Base-by-base conservation (phyloP, 1,284 basidiomycete species). In the Ceratobasidium sp. region DNA sequence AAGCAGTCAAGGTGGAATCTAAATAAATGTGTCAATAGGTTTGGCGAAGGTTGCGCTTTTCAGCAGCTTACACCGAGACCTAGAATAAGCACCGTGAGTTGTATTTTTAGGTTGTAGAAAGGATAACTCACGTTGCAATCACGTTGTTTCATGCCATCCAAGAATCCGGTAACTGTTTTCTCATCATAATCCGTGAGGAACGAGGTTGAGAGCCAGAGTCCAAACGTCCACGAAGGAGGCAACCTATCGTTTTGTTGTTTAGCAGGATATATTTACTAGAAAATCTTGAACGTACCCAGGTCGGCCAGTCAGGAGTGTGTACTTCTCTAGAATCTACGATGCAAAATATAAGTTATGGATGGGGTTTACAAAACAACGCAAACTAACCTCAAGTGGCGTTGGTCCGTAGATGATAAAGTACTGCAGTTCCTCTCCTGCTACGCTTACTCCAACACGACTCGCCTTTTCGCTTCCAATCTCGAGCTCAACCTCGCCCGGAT, bases 401-500 rank as follows among this genome's bases (percentile, higher is more conserved):
- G 87, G 86, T 31, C 90, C 90, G 79, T 91, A 89, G 77, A 93
- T 92, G 77, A 93, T 81, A 81, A 90, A 92, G 79, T 90, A 91
- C 82, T 92, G 91, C 76, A 93, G 81, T 63, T 84, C 86, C 78
- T 88, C 89, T 47, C 88, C 90, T 13, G 88, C 88, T 26, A 92
- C 88, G 75, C 89, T 90, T n/a, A 90, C 85, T 10, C 91, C 91
- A 1, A 93, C 89, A 67, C 91, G 87, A 82, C 89, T 90, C 81
- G 91, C 90, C 83, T 93, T 92, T 82, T 93, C 92, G 75, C 89
- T 90, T 3, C 90, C 91, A 10, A 92, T 87, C 81, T 94, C 92
- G 45, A 92, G 87, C 81, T 92, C 91, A 31, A 92, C 90, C 81
- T 93, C 92, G n/a, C 91, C 92, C 1, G 91, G 87, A 79, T 92